phyloP scores from a whole-genome alignment of 2,329 filamentous ascomycete genomes.

The Parafenestella ontariensis region DNA sequence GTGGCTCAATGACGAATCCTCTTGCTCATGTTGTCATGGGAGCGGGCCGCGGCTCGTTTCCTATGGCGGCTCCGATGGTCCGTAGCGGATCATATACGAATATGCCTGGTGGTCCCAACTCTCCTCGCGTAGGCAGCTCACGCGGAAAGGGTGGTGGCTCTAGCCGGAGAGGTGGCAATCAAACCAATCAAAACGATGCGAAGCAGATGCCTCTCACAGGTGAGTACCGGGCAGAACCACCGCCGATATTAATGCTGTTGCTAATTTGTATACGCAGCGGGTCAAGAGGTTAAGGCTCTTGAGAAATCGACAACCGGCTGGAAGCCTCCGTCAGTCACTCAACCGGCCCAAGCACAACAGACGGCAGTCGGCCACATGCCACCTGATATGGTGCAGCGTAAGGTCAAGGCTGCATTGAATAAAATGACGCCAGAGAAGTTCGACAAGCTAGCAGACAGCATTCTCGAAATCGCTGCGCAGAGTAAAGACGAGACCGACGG shows the following conservation, averaged over 20 bases:
- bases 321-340: slow-evolving; percentile 74
- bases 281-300: slow-evolving; percentile 82
- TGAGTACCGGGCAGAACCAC: too few relatives aligned
- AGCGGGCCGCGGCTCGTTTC: slow-evolving; percentile 62
- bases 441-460: slow-evolving; percentile 91
- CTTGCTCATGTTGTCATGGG: slow-evolving; percentile 64
- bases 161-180: slow-evolving; percentile 61
- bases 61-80: slow-evolving; percentile 70
- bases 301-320: slow-evolving; percentile 77
- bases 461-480: slow-evolving; percentile 88
- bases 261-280: too few relatives aligned
- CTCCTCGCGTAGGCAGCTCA: slow-evolving; percentile 72
- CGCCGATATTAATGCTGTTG: too few relatives aligned
- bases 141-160: slow-evolving; percentile 66
- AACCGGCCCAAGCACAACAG: slow-evolving; percentile 34
- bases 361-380: slow-evolving; percentile 65
- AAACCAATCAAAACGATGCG: slow-evolving; percentile 61
- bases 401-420: slow-evolving; percentile 98
- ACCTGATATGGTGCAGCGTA: slow-evolving; percentile 93
- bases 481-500: slow-evolving; percentile 96
- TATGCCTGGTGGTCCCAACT: slow-evolving; percentile 70
- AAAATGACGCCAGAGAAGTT: slow-evolving; percentile 99
- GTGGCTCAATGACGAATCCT: slow-evolving; percentile 54
- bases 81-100: slow-evolving; percentile 67
- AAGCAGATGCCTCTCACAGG: slow-evolving; percentile 93